These are phyloP conservation scores for Annulohypoxylon moriforme DNA, from an alignment of 495 filamentous ascomycete species.

Conservation along the genomic window DNA sequence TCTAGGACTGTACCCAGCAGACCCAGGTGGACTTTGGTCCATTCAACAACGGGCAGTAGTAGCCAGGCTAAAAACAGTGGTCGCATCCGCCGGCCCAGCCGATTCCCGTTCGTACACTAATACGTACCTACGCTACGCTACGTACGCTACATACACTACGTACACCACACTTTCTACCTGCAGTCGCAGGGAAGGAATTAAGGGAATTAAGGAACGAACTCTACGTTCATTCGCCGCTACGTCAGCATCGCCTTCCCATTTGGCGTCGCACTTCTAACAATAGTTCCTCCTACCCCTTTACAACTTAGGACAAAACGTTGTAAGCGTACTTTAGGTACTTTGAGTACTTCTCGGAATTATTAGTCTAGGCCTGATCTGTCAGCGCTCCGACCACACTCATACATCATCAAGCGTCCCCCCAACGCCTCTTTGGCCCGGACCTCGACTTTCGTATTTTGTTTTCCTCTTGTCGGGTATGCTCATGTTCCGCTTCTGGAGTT, in stretches of 20 bases:
- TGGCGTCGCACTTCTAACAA: constrained; percentile 43
- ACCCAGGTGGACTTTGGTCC: constrained; percentile 25
- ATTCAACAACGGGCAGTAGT: constrained; percentile 22
- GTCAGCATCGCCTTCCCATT: constrained; percentile 53
- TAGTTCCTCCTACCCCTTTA: constrained; percentile 29
- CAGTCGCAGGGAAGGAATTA: constrained; percentile 32
- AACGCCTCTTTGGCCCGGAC: constrained; percentile 8
- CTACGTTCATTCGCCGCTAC: constrained; percentile 47
- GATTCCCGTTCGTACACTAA: constrained; percentile 48
- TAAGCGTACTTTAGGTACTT: constrained; percentile 5
- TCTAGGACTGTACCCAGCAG: background rate
- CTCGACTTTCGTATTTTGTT: background rate
- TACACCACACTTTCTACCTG: constrained; percentile 37
- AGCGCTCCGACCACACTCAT: constrained; percentile 25
- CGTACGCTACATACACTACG: constrained; percentile 38
- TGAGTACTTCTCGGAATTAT: background rate
- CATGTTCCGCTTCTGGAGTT: constrained; percentile 65
- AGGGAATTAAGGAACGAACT: constrained; percentile 21
- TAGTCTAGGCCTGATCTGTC: constrained; percentile 24
- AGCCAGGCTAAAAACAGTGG: constrained; percentile 41
- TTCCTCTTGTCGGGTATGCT: constrained; percentile 47
- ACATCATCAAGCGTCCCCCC: constrained; percentile 15
- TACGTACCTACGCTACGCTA: constrained; percentile 27
- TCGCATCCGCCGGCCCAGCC: constrained; percentile 41
- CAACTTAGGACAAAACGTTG: constrained; percentile 2